Evolutionary conservation across 2,329 filamentous ascomycete species (phyloP), one percentile per base, ranked within the genome.

Genomic region (Ophiostoma populinum): DNA sequence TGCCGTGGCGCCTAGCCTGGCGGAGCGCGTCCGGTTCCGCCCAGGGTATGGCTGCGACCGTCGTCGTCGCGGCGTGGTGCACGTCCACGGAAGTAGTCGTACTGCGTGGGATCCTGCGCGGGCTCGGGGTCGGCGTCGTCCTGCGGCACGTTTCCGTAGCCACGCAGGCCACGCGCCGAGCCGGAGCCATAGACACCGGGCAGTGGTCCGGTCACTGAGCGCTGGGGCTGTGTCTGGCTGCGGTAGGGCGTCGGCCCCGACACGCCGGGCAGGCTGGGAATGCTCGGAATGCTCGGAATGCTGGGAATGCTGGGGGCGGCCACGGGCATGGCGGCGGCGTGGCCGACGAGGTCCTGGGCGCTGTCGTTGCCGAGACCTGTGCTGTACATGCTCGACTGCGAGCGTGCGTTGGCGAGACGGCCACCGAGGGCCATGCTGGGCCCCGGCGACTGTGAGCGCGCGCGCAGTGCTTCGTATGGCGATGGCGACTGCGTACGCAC

Each of bases 131-230:
- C 49, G 7, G 56, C 52, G 37, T 72, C 68, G 26, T 55, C 51
- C 47, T 75, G 70, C 1, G 69, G 63, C 36, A 76, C 49, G 18
- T 63, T 63, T 11, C 67, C 71, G 48, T 76, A 76, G 0, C 71
- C 70, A 34, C 60, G 55, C 1, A 68, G 66, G 3, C 70, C 69
- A 35, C 68, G 67, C n/a, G n/a, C n/a, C n/a, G n/a, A n/a, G n/a
- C n/a, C n/a, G n/a, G n/a, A n/a, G 13, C 68, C 69, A 13, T 72
- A 49, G 40, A 68, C 65, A 9, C 67, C 65, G 5, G 61, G 59
- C 25, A 45, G 42, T 24, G 45, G 43, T 45, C 49, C 47, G 21
- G 35, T 36, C 19, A 36, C 28, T 20, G 20, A 17, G 19, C 30
- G 18, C 13, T 9, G 12, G 7, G 17, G n/a, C n/a, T n/a, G n/a